Conservation (phyloP, 176 grass and related monocot species). For the Oryza meridionalis region DNA sequence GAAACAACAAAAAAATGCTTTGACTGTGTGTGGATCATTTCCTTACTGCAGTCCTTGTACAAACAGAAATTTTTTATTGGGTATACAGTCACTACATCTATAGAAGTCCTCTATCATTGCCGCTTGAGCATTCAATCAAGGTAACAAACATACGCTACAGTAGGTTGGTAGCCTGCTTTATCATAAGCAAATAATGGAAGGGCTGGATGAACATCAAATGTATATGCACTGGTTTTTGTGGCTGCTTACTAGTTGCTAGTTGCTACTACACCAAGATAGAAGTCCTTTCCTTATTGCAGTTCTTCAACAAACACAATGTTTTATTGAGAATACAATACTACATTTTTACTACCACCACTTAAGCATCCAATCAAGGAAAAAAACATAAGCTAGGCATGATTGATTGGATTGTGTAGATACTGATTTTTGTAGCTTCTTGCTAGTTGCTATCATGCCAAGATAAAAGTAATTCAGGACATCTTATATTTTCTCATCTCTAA, state of each 20-base stretch:
- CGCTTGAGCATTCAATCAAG: background rate
- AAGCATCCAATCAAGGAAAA: background rate
- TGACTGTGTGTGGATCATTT: background rate
- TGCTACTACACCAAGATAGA: background rate
- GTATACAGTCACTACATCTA: background rate
- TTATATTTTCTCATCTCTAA: constrained; percentile 7
- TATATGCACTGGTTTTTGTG: background rate
- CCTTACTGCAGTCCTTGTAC: background rate
- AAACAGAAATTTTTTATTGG: background rate
- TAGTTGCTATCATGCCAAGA: background rate
- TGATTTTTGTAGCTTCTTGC: constrained; percentile 8
- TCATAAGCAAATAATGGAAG: background rate
- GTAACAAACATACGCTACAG: background rate
- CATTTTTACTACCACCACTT: background rate
- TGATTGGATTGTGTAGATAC: background rate
- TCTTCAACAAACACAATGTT: background rate
- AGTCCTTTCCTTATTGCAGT: background rate
- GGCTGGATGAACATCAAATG: background rate
- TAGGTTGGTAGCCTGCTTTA: background rate
- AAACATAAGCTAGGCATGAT: background rate
- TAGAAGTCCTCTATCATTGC: constrained; percentile 1
- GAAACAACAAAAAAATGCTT: background rate
- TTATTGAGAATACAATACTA: background rate
- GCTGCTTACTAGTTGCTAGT: background rate
- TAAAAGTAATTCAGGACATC: background rate